Conservation (phyloP, 176 grass and related monocot species). For the Poa pratensis region DNA sequence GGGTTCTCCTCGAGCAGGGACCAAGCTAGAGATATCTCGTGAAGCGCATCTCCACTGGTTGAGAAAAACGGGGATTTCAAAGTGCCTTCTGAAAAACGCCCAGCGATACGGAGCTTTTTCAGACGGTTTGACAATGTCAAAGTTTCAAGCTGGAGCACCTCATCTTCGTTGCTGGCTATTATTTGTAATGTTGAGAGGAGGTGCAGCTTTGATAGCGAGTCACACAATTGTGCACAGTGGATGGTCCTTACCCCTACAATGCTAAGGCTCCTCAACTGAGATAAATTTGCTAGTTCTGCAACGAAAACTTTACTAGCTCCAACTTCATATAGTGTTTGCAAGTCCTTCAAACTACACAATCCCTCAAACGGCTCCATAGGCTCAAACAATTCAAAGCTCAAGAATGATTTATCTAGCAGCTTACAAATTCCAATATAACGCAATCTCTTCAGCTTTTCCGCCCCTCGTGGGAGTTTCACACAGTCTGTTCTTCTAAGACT, state of each 20-base stretch:
- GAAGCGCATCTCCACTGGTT: not conserved
- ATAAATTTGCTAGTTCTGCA: constrained; percentile 23
- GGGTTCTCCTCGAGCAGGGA: not conserved
- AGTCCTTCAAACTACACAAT: not conserved
- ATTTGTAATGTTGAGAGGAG: constrained; percentile 18
- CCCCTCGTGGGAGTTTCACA: not conserved
- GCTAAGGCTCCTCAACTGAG: not conserved
- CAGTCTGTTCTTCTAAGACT: constrained; percentile 17
- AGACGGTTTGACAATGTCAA: constrained; percentile 8
- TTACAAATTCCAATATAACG: constrained; percentile 37
- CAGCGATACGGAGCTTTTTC: not conserved
- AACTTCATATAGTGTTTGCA: constrained; percentile 7
- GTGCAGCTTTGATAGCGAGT: constrained; percentile 30
- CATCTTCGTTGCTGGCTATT: constrained; percentile 27
- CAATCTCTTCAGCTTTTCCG: constrained; percentile 29
- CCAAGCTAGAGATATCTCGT: not conserved
- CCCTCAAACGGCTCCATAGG: not conserved
- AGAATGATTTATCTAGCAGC: rapidly evolving
- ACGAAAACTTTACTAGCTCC: constrained; percentile 7
- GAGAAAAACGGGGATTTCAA: constrained; percentile 26
- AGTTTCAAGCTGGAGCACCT: constrained; percentile 35
- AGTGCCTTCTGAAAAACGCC: not conserved
- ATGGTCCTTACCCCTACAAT: not conserved
- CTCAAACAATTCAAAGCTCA: rapidly evolving
- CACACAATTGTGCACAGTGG: constrained; percentile 35